phyloP scores from a whole-genome alignment of 2,329 filamentous ascomycete genomes.

The Colletotrichum tropicicola region DNA sequence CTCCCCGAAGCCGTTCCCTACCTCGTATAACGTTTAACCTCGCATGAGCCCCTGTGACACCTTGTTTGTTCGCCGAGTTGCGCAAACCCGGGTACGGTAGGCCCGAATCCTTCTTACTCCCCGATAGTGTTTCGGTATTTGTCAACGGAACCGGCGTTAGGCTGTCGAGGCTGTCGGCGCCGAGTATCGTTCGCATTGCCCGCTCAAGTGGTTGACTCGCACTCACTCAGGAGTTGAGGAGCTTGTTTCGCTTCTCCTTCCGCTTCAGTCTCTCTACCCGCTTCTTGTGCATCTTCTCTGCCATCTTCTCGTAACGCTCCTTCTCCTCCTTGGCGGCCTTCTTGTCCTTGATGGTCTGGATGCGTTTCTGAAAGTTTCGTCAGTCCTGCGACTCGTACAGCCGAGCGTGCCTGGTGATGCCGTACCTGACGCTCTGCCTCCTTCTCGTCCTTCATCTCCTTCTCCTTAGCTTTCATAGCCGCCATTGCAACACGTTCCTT shows the following conservation, averaged over 20 bases:
- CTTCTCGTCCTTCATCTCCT: constrained; percentile 96
- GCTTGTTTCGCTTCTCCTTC: constrained; percentile 95
- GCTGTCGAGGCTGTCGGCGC: neutral
- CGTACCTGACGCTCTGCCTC: constrained; percentile 85
- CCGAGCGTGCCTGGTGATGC: constrained; percentile 5
- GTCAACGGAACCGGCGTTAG: constrained; percentile 8
- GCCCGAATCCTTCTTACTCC: constrained; percentile 16
- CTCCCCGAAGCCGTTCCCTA: neutral
- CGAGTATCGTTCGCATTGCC: neutral
- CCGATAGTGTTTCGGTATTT: constrained; percentile 17
- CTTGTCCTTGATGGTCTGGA: constrained; percentile 85
- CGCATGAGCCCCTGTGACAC: constrained; percentile 17
- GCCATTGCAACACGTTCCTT: constrained; percentile 74
- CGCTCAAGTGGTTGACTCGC: neutral
- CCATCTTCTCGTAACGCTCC: constrained; percentile 91
- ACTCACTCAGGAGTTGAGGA: constrained; percentile 69
- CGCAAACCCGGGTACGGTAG: constrained; percentile 6
- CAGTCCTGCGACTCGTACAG: neutral
- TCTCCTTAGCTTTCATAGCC: constrained; percentile 91
- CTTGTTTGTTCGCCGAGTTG: constrained; percentile 17
- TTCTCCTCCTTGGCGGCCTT: constrained; percentile 91
- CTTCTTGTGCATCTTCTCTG: constrained; percentile 98
- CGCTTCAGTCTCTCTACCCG: constrained; percentile 91
- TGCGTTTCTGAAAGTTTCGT: constrained; percentile 65
- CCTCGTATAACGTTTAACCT: constrained; percentile 8